Base-by-base conservation (phyloP, 2,329 filamentous ascomycete genomes). In the Phoma sp. region DNA sequence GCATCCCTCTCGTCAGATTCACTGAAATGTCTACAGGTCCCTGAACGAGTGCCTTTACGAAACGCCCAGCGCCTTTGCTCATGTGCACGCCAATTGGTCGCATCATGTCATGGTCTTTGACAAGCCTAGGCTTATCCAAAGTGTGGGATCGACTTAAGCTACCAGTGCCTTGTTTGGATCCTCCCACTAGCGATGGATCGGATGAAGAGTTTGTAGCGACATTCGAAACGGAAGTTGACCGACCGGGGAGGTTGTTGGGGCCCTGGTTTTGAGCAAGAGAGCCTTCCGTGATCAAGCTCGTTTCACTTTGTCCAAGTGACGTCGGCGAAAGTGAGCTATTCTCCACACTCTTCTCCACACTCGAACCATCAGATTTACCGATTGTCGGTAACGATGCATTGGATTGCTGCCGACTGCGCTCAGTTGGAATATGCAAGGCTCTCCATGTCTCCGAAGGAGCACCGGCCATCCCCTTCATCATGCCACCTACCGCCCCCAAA, bases 401-500 rank as follows among this genome's bases (percentile, higher is more conserved):
- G 23, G 47, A 54, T 47, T 57, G 55, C n/a, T 42, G 40, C 43
- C 53, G 34, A 15, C 54, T 56, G 20, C 23, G 37, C 25, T 28
- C 51, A 32, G 33, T 20, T 2, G 57, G 53, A 20, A 56, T 37
- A 5, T 51, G 42, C 17, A 54, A 53, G 11, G 75, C 76, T 62
- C 75, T 77, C 30, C 80, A 67, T 9, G 84, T 77, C 23, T 83
- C 80, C 9, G 78, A 74, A 0, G 84, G 84, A 17, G 86, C 75
- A 64, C 95, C 91, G 0, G 89, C 89, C 33, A 95, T 80, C 0
- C 90, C 90, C 81, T 93, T 87, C 57, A 88, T 83, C 50, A 96
- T 87, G 39, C 47, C 47, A 14, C 52, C 46, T 28, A 66, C 28
- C n/a, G 60, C 60, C 11, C n/a, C 93, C 75, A 2, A 96, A 75